Evolutionary conservation across 257 asterid genomes (phyloP).

Genomic region (Salvia miltiorrhiza): DNA sequence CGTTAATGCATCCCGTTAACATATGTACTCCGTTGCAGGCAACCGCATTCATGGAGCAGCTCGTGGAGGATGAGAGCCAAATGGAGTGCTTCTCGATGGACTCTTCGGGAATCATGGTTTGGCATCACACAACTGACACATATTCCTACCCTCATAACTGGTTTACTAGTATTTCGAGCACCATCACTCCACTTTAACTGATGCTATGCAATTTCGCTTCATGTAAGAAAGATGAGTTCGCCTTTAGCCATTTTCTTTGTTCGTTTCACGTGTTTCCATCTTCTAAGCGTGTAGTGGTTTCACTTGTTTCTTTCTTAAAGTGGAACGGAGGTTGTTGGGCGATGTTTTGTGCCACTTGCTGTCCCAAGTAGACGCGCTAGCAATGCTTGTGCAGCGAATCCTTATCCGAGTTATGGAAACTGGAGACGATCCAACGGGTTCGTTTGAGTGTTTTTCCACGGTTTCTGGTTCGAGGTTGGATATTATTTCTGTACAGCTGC

Average conservation of each 20-base stretch:
- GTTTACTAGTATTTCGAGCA: constrained; percentile 27
- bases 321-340: background rate
- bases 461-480: constrained; percentile 17
- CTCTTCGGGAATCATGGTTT: constrained; percentile 52
- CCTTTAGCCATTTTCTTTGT: background rate
- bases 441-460: background rate
- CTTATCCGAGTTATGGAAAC: background rate
- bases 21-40: constrained; percentile 43
- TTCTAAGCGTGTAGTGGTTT: background rate
- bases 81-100: constrained; percentile 64
- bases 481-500: constrained; percentile 25
- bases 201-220: constrained; percentile 1
- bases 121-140: constrained; percentile 43
- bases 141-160: constrained; percentile 29
- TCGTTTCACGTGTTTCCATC: background rate
- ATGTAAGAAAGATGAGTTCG: constrained; percentile 13
- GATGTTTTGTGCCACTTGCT: background rate
- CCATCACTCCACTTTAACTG: constrained; percentile 30
- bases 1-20: background rate
- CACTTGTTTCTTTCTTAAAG: background rate
- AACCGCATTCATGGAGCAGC: constrained; percentile 61
- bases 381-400: background rate
- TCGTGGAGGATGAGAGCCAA: constrained; percentile 84
- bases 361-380: background rate
- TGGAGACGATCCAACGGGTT: constrained; percentile 11